These are phyloP conservation scores for Knoxdaviesia capensis DNA, from an alignment of 2,329 filamentous ascomycete genomes.

Conservation along the genomic window DNA sequence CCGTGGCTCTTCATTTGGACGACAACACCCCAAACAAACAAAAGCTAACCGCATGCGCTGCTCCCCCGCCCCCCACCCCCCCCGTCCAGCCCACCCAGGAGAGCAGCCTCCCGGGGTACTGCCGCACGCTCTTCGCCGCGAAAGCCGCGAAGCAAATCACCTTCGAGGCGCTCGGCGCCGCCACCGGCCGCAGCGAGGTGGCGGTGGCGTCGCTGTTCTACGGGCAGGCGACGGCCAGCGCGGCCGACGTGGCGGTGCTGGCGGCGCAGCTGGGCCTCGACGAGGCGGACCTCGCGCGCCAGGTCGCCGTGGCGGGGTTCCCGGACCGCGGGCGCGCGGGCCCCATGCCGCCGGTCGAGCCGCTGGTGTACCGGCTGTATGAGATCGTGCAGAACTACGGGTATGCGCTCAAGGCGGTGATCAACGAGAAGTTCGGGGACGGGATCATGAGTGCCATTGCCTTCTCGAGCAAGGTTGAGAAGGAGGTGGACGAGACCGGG, in stretches of 20 bases:
- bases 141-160: slow-evolving; percentile 58
- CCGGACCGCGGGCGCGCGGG: slow-evolving; percentile 57
- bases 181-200: slow-evolving; percentile 62
- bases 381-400: slow-evolving; percentile 96
- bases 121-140: slow-evolving; percentile 46
- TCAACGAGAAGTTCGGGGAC: slow-evolving; percentile 89
- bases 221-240: slow-evolving; percentile 56
- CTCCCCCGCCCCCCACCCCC: no score
- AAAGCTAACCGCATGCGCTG: no score
- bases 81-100: no score
- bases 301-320: slow-evolving; percentile 40
- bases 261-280: slow-evolving; percentile 43
- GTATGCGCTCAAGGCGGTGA: slow-evolving; percentile 81
- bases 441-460: slow-evolving; percentile 95
- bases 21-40: no score
- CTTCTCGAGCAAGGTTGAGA: slow-evolving; percentile 80
- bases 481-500: slow-evolving; percentile 74
- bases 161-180: slow-evolving; percentile 58
- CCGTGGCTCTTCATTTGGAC: no score
- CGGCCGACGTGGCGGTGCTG: slow-evolving; percentile 47
- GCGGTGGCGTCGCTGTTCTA: slow-evolving; percentile 81
- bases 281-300: slow-evolving; percentile 30
- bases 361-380: slow-evolving; percentile 63
- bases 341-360: slow-evolving; percentile 14
- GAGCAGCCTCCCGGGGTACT: slow-evolving; percentile 40